These are phyloP conservation scores for Coprinopsis sp. DNA, from an alignment of 768 basidiomycete genomes.

Conservation along the genomic window DNA sequence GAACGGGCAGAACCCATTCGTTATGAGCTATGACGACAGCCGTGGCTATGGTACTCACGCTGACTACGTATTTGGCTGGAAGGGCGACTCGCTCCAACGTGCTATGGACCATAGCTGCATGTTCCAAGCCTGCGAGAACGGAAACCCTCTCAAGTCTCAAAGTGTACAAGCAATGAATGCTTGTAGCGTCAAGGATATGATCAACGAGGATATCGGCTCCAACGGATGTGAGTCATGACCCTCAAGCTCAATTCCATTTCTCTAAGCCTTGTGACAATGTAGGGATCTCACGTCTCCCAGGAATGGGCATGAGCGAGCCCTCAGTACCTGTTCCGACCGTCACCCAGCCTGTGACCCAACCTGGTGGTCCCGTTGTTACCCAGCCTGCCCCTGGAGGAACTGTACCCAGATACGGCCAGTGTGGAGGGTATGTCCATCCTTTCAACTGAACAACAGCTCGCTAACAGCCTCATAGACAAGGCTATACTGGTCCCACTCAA, in stretches of 20 bases:
- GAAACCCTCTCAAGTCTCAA: constrained; percentile 5
- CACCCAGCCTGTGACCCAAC: not conserved
- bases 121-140: not conserved
- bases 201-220: not conserved
- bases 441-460: not conserved
- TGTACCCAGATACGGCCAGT: not conserved
- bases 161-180: constrained; percentile 2
- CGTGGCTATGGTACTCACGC: constrained; percentile 6
- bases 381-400: not conserved
- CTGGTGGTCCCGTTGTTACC: not conserved
- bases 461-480: constrained; percentile 15
- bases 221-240: constrained; percentile 3
- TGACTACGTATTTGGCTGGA: constrained; percentile 10
- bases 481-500: constrained; percentile 24
- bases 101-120: constrained; percentile 6
- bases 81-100: constrained; percentile 10
- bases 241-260: not conserved
- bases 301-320: not conserved
- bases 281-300: not conserved
- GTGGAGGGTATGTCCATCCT: not conserved
- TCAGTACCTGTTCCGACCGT: not conserved
- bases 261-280: not conserved
- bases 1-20: constrained; percentile 1
- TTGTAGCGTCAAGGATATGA: not conserved
- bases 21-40: constrained; percentile 4